Conservation (phyloP, 2,329 filamentous ascomycete species). For the Plenodomus biglobosus region DNA sequence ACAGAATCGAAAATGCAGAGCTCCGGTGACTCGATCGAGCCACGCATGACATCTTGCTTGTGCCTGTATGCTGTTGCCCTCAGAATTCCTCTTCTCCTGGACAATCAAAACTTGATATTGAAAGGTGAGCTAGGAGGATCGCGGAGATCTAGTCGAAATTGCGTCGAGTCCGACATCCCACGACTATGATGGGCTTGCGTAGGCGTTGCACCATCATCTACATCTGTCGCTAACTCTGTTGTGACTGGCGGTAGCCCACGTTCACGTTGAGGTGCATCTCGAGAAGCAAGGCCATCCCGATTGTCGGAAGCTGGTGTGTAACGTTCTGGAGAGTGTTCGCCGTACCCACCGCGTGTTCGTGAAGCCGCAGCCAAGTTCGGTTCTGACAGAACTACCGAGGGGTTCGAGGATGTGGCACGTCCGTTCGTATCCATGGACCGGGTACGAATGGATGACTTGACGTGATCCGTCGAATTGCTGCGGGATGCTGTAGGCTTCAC, state of each 20-base stretch:
- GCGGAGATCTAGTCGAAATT: slow-evolving; percentile 39
- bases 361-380: slow-evolving; percentile 21
- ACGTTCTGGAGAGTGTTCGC: slow-evolving; percentile 33
- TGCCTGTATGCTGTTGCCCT: slow-evolving; percentile 8
- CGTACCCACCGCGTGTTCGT: slow-evolving; percentile 21
- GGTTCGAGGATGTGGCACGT: slow-evolving; percentile 35
- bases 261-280: slow-evolving; percentile 25
- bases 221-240: slow-evolving; percentile 28
- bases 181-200: slow-evolving; percentile 40
- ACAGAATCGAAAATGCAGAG: slow-evolving; percentile 33
- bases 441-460: slow-evolving; percentile 31
- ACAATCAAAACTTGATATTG: slow-evolving; percentile 40
- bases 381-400: slow-evolving; percentile 26
- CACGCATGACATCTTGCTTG: not conserved
- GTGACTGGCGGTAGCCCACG: slow-evolving; percentile 30
- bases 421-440: slow-evolving; percentile 38
- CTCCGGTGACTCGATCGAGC: slow-evolving; percentile 24
- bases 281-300: slow-evolving; percentile 27
- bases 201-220: slow-evolving; percentile 36
- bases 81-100: slow-evolving; percentile 7
- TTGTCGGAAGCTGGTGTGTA: slow-evolving; percentile 35
- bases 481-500: slow-evolving; percentile 31
- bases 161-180: slow-evolving; percentile 32
- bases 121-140: slow-evolving; percentile 44
- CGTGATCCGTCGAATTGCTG: slow-evolving; percentile 36